Base-by-base conservation (phyloP, 2,329 filamentous ascomycete species). In the Aspergillus ruber region DNA sequence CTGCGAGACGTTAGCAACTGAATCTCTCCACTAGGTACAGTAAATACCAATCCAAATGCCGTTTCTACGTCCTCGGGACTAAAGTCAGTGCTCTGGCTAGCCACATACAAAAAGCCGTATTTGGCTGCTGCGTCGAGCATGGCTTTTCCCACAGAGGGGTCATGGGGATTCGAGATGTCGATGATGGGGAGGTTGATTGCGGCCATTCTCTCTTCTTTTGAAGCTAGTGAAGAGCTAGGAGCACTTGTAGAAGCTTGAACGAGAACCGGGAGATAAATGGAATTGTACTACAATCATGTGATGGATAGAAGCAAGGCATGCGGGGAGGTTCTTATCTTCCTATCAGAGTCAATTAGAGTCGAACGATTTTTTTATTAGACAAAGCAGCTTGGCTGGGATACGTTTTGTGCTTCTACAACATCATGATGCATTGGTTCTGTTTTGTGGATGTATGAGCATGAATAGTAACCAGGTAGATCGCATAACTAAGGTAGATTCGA, bases 81-180 rank as follows among this genome's bases (percentile, higher is more conserved):
- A 42, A 96, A 88, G 50, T 85, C 82, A 10, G 76, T 74, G 39
- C 83, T 85, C 18, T 82, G 78, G 61, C 88, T 90, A 62, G 83
- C 84, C 60, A 97, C 83, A 65, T 93, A 97, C 51, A 96, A 81
- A 68, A 97, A 97, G 51, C 91, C 91, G 69, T 90, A 85, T 46
- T 84, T 82, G 33, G 83, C 80, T 2, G 90, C 90, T 1, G 91
- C 91, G 51, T 86, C 79, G 38, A 96, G 82, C 38, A 97, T 72
- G 48, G 76, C 77, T 53, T 82, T 78, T 47, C 81, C 81, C 44
- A 86, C 85, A n/a, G 65, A 63, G 49, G 78, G 71, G 54, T 85
- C 74, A 23, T 76, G 74, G 4, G 77, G 73, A 15, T 78, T 75
- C 3, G 83, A 84, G 54, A 95, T 83, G 66, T 96, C 86, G 57